Percentiles rank a stretch among this genome's conserved stretches.
Conservation (phyloP, 2,329 filamentous ascomycete species). For the Claviceps capensis region DNA sequence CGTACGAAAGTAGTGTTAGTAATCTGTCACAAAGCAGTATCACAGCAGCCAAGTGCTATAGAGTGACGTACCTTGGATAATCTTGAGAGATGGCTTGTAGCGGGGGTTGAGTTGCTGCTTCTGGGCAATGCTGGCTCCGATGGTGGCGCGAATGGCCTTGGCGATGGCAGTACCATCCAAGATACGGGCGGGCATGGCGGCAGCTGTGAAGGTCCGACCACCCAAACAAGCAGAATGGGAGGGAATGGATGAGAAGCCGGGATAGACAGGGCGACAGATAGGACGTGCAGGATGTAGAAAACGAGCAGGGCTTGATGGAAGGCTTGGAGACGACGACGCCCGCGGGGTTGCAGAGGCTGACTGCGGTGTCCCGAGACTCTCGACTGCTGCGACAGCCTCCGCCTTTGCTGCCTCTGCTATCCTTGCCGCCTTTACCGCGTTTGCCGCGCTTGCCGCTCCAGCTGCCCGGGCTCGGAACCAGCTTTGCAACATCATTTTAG, state of each 20-base stretch:
- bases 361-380: neutral
- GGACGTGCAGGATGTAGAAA: too few relatives aligned
- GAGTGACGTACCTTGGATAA: constrained; percentile 65
- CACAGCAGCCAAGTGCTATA: constrained; percentile 2
- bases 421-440: too few relatives aligned
- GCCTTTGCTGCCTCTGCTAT: neutral
- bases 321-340: neutral
- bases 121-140: constrained; percentile 67
- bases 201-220: constrained; percentile 29
- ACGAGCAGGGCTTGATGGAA: too few relatives aligned
- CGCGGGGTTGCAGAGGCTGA: neutral
- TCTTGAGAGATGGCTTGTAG: constrained; percentile 81
- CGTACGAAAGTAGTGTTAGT: constrained; percentile 12
- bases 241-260: neutral
- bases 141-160: constrained; percentile 71
- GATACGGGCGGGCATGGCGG: constrained; percentile 71
- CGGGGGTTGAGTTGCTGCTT: constrained; percentile 73
- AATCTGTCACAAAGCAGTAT: constrained; percentile 1
- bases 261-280: constrained; percentile 1
- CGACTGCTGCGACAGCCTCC: neutral
- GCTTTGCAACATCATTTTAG: neutral
- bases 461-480: neutral
- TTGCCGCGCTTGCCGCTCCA: neutral
- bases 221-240: neutral
- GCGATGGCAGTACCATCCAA: constrained; percentile 96